Evolutionary conservation across 2,329 filamentous ascomycete species (phyloP).

Genomic region (Colletotrichum higginsianum): DNA sequence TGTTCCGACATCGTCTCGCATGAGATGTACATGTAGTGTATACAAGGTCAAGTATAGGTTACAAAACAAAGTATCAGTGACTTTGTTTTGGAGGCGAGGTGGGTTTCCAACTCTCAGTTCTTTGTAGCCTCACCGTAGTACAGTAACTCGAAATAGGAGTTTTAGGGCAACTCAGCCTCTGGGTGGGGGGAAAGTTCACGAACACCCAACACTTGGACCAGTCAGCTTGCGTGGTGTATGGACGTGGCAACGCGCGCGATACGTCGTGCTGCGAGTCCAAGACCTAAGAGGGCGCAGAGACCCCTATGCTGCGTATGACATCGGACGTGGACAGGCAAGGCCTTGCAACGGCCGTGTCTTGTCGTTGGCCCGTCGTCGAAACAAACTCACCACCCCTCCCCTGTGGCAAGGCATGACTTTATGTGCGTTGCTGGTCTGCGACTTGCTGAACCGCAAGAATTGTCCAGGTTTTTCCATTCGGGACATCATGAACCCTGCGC

Average conservation of each 20-base stretch:
- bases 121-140: no score
- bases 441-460: not conserved
- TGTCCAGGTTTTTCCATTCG: not conserved
- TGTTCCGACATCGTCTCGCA: not conserved
- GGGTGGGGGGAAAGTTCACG: no score
- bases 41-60: not conserved
- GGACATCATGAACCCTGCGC: conserved; percentile 9
- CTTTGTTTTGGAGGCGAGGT: not conserved
- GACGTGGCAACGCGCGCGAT: not conserved
- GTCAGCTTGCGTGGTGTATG: not conserved
- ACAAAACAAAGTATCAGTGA: not conserved
- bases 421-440: not conserved
- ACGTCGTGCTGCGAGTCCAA: not conserved
- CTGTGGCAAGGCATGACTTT: not conserved
- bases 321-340: conserved; percentile 1
- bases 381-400: conserved; percentile 35
- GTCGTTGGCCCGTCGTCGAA: conserved; percentile 24
- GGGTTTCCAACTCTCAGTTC: not conserved
- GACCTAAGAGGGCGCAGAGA: not conserved
- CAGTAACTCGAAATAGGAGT: not conserved
- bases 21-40: not conserved
- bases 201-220: not conserved
- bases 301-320: not conserved
- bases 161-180: not conserved
- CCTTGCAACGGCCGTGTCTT: not conserved